Percentiles rank a stretch among this genome's conserved stretches.
These are phyloP conservation scores for Fonsecaea pugnacius DNA, from an alignment of 2,329 filamentous ascomycete species.

Conservation along the genomic window DNA sequence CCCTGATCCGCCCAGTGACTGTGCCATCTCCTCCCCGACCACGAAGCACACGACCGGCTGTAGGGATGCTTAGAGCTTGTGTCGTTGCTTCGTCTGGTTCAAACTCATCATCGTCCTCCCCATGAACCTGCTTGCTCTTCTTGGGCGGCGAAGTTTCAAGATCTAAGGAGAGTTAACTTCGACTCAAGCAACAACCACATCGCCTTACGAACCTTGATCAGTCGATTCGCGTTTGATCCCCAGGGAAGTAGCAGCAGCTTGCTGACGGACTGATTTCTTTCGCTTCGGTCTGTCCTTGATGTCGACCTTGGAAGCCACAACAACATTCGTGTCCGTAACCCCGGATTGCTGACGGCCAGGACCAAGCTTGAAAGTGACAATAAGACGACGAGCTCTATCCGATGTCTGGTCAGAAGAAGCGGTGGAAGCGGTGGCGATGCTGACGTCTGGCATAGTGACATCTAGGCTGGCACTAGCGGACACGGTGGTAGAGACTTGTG, in stretches of 20 bases:
- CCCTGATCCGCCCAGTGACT: neutral
- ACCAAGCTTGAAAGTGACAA: neutral
- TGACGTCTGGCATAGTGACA: neutral
- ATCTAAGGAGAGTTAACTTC: slow-evolving; percentile 5
- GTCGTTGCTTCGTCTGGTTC: neutral
- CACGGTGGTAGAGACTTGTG: neutral
- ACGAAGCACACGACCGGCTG: neutral
- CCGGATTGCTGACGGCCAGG: neutral
- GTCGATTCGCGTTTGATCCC: slow-evolving; percentile 1
- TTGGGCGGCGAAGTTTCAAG: neutral
- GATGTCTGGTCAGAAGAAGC: neutral
- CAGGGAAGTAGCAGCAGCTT: neutral
- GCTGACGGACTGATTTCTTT: neutral
- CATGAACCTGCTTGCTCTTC: neutral
- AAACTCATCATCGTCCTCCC: slow-evolving; percentile 2
- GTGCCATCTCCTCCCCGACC: slow-evolving; percentile 5
- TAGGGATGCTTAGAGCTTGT: neutral
- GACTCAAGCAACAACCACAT: neutral
- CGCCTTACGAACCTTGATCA: neutral
- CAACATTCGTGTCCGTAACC: neutral
- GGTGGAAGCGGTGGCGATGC: neutral
- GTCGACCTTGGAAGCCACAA: neutral
- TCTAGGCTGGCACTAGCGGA: neutral
- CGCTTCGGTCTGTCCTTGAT: neutral
- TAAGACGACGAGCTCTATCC: neutral